These are phyloP conservation scores for Erythrophleum fordii DNA, from an alignment of 306 rosid species.

Conservation along the genomic window DNA sequence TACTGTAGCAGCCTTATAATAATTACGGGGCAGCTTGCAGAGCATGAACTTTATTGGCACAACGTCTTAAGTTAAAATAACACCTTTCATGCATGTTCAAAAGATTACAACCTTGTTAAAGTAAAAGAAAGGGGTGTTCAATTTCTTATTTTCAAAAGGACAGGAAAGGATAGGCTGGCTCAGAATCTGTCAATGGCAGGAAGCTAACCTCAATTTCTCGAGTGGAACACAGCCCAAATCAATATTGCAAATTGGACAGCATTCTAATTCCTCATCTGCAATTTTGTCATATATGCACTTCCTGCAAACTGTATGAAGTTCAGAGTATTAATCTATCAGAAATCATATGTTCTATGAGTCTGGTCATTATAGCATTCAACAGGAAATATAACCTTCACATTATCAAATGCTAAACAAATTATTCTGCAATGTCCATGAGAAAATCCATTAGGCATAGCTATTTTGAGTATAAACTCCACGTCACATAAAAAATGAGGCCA, in stretches of 20 bases:
- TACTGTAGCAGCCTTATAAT: conserved; percentile 17
- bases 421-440: background rate
- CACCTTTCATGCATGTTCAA: conserved; percentile 19
- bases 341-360: background rate
- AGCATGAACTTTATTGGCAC: background rate
- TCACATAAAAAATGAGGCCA: background rate
- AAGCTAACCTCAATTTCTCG: conserved; percentile 82
- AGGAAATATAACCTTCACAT: background rate
- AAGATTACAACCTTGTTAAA: conserved; percentile 14
- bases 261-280: conserved; percentile 78
- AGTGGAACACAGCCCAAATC: conserved; percentile 83
- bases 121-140: background rate
- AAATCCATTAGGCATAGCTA: background rate
- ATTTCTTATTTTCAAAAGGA: background rate
- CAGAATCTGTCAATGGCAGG: conserved; percentile 14
- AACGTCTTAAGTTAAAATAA: conserved; percentile 27
- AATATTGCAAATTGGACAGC: conserved; percentile 80
- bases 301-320: conserved; percentile 82
- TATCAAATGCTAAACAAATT: background rate
- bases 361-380: background rate
- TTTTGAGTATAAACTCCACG: conserved; percentile 7
- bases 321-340: conserved; percentile 26
- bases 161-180: conserved; percentile 2
- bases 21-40: conserved; percentile 3
- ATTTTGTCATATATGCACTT: conserved; percentile 83